phyloP scores from a whole-genome alignment of 2,329 filamentous ascomycete genomes.

The Phialocephala subalpina region DNA sequence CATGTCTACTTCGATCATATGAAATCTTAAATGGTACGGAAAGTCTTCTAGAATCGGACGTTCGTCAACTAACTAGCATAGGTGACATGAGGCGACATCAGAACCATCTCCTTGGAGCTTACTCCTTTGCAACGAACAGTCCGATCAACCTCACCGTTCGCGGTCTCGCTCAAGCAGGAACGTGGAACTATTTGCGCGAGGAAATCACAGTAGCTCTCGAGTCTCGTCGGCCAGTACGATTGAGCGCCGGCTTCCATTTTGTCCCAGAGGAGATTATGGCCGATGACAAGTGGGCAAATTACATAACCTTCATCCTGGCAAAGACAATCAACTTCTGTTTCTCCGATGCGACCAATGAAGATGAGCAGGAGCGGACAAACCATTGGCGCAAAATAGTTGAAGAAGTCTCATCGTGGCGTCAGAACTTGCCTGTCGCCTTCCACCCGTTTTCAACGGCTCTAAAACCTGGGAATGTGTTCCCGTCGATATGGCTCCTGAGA shows the following conservation, averaged over 20 bases:
- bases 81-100: conserved; percentile 9
- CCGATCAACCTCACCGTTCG: conserved; percentile 15
- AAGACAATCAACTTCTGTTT: conserved; percentile 52
- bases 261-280: conserved; percentile 49
- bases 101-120: conserved; percentile 30
- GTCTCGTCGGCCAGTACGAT: conserved; percentile 18
- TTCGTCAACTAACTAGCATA: background rate
- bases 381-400: background rate
- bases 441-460: conserved; percentile 45
- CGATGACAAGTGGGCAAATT: conserved; percentile 50
- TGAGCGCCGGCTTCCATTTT: conserved; percentile 43
- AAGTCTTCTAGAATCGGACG: background rate
- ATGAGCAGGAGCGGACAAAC: background rate
- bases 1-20: conserved; percentile 57
- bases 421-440: conserved; percentile 43
- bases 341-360: background rate
- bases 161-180: conserved; percentile 50
- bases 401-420: conserved; percentile 43
- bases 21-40: conserved; percentile 53
- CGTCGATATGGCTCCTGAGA: conserved; percentile 50
- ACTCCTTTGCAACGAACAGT: conserved; percentile 19
- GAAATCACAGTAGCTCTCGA: conserved; percentile 60
- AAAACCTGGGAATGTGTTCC: conserved; percentile 41
- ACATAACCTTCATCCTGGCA: conserved; percentile 52
- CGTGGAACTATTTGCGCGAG: conserved; percentile 61